Evolutionary conservation across 495 filamentous ascomycete genomes (phyloP).

Genomic region (Trichoderma virens): DNA sequence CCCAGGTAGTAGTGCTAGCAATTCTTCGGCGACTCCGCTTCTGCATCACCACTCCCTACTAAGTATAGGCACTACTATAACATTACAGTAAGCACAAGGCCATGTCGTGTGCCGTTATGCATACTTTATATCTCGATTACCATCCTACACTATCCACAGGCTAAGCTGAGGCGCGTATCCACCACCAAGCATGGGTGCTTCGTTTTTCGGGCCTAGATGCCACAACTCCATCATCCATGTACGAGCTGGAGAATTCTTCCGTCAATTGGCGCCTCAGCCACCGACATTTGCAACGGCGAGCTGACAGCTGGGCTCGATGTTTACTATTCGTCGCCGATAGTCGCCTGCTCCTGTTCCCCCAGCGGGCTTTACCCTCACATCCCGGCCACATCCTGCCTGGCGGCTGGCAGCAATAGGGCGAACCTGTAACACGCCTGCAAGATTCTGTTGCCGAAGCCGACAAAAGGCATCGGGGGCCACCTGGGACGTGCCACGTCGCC

Average conservation of each 20-base stretch:
- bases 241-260: background rate
- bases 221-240: background rate
- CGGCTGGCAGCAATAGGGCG: too few species aligned
- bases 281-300: background rate
- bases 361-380: background rate
- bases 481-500: background rate
- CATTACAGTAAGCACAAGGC: too few species aligned
- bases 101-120: too few species aligned
- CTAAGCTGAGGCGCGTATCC: background rate
- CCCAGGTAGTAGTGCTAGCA: too few species aligned
- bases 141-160: background rate
- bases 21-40: too few species aligned
- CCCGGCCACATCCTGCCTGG: too few species aligned
- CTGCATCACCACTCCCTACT: too few species aligned
- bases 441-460: background rate
- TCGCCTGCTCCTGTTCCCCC: background rate
- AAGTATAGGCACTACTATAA: too few species aligned
- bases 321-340: background rate
- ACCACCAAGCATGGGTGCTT: background rate
- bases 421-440: too few species aligned
- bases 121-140: background rate
- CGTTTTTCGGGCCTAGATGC: background rate
- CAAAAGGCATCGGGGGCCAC: background rate
- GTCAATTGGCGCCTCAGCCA: background rate
- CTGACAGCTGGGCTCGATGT: background rate